Evolutionary conservation across 1,284 basidiomycete species (phyloP).

Genomic region (Puccinia hordei): DNA sequence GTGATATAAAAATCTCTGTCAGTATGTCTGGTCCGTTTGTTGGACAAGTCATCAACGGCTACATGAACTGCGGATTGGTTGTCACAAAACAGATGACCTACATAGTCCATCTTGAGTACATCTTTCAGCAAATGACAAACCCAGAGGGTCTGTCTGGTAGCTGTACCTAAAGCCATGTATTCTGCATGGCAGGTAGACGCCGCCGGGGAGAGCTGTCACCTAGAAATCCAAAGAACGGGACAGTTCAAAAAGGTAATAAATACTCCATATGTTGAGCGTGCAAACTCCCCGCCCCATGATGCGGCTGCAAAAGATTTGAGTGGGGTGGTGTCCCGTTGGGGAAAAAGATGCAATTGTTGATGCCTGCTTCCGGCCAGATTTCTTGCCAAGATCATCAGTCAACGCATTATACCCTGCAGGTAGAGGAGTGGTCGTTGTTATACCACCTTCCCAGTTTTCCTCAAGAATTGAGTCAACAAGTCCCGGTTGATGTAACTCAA

Average conservation of each 20-base stretch:
- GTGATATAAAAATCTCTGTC: too few relatives aligned
- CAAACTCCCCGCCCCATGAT: too few relatives aligned
- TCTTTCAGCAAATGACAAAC: background rate
- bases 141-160: background rate
- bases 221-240: too few relatives aligned
- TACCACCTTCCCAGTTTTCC: background rate
- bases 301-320: background rate
- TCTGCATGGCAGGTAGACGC: slow-evolving; percentile 11
- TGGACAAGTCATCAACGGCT: too few relatives aligned
- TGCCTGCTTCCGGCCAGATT: too few relatives aligned
- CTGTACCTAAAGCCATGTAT: background rate
- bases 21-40: too few relatives aligned
- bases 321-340: background rate
- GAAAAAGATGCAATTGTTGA: background rate
- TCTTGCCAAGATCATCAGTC: too few relatives aligned
- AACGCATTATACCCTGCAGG: too few relatives aligned
- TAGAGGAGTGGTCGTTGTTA: too few relatives aligned
- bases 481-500: background rate
- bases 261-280: too few relatives aligned
- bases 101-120: background rate
- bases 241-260: too few relatives aligned
- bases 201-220: too few relatives aligned
- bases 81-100: background rate
- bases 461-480: background rate
- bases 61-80: background rate